Evolutionary conservation across 805 yeast genomes (phyloP), one percentile per base, ranked within the genome.

Genomic region (Metschnikowia lunata): DNA sequence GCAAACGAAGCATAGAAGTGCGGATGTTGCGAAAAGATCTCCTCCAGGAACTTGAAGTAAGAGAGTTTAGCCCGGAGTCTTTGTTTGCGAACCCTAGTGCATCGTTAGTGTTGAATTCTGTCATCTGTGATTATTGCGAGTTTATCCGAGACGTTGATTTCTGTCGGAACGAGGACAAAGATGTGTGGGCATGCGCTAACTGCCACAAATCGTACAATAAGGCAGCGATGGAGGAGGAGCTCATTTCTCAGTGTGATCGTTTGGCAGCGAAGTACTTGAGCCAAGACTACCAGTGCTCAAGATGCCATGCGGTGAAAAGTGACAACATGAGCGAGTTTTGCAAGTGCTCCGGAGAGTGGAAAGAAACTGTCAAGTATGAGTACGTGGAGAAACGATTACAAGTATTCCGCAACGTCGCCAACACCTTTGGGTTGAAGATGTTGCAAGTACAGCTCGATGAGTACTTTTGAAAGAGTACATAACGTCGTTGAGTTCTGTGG

Each of bases 261-360:
- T 57, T 74, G 26, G 47, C 86, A 1, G 73, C 82, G n/a, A 66
- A 71, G 41, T 93, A 76, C 62, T 79, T 79, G 60, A 69, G 76
- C 18, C 99, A 93, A 64, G 98, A 91, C 62, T 69, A 85, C 55
- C 78, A 76, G 54, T 93, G 99, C 63, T 59, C 68, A 13, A 88
- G 86, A 58, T 93, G 99, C 64, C 74, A 78, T 26, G 77, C 71
- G 45, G 69, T 88, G 45, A 79, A 80, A 55, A 80, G 77, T 30
- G 83, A 79, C 53, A 82, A 83, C 49, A 72, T 93, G 76, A 76
- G 88, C 29, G 71, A 71, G 28, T 80, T 80, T 60, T 95, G 99
- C 63, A 65, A 77, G 15, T 93, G 99, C 61, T 91, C 99, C 0
- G 99, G 99, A 8, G 60, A 65, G 12, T 89, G 96, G 96, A 69